Evolutionary conservation across 2,329 filamentous ascomycete genomes (phyloP).

Genomic region (Xylogone sp.): DNA sequence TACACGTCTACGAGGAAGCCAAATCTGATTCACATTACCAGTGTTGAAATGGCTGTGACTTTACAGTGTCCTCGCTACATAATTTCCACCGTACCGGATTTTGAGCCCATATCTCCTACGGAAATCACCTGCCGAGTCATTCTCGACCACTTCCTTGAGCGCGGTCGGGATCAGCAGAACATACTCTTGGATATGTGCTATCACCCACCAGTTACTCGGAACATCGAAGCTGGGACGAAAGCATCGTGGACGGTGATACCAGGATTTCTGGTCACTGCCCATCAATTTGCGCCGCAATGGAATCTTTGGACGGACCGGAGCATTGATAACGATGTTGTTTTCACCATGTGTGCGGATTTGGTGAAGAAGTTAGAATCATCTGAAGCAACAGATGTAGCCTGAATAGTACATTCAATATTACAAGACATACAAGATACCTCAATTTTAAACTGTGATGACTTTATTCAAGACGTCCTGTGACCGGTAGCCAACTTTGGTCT

Average conservation of each 20-base stretch:
- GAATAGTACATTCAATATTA: background rate
- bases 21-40: slow-evolving; percentile 10
- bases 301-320: slow-evolving; percentile 25
- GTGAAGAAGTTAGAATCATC: background rate
- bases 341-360: background rate
- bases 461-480: background rate
- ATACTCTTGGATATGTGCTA: slow-evolving; percentile 82
- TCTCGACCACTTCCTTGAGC: slow-evolving; percentile 32
- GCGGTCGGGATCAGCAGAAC: slow-evolving; percentile 46
- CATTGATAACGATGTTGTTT: background rate
- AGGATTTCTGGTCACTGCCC: slow-evolving; percentile 36
- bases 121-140: slow-evolving; percentile 53
- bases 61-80: slow-evolving; percentile 62
- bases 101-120: slow-evolving; percentile 58
- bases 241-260: slow-evolving; percentile 44
- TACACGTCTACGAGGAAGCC: slow-evolving; percentile 4
- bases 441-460: background rate
- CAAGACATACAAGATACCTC: background rate
- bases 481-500: background rate
- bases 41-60: slow-evolving; percentile 36
- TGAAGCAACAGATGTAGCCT: background rate
- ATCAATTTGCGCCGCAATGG: slow-evolving; percentile 38
- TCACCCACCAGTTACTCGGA: slow-evolving; percentile 65
- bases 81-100: slow-evolving; percentile 72
- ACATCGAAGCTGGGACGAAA: slow-evolving; percentile 56